A percentile compares a stretch with the other conserved stretches of the same genome.
Conservation (phyloP, 768 basidiomycete genomes). For the Amanita polypyramis region DNA sequence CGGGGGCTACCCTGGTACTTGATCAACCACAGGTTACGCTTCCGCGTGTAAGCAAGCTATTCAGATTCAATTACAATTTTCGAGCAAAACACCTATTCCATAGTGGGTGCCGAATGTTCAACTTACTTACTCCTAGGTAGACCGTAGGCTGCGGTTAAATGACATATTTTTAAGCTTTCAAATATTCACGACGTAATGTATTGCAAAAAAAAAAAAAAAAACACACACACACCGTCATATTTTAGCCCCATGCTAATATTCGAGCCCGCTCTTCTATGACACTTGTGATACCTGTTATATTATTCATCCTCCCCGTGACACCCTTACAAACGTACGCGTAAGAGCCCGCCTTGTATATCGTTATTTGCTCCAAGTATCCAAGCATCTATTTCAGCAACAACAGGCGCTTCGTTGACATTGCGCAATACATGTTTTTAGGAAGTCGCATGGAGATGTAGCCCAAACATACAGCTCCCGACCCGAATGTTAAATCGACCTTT, state of each 20-base stretch:
- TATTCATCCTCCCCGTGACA: background rate
- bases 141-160: too few species aligned
- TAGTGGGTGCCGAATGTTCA: too few species aligned
- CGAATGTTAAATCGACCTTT: background rate
- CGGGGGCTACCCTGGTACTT: constrained; percentile 2
- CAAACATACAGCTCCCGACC: background rate
- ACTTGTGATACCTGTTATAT: too few species aligned
- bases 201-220: too few species aligned
- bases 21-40: constrained; percentile 7
- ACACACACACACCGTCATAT: too few species aligned
- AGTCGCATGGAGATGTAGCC: background rate
- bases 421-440: background rate
- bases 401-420: background rate
- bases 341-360: background rate
- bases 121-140: too few species aligned
- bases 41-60: background rate
- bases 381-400: background rate
- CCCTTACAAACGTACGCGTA: background rate
- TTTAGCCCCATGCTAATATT: too few species aligned
- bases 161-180: too few species aligned
- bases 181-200: too few species aligned
- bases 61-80: background rate
- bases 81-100: background rate
- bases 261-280: too few species aligned
- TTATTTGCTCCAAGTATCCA: too few species aligned